Base-by-base conservation (phyloP, 306 rosid genomes). In the Datisca glomerata region DNA sequence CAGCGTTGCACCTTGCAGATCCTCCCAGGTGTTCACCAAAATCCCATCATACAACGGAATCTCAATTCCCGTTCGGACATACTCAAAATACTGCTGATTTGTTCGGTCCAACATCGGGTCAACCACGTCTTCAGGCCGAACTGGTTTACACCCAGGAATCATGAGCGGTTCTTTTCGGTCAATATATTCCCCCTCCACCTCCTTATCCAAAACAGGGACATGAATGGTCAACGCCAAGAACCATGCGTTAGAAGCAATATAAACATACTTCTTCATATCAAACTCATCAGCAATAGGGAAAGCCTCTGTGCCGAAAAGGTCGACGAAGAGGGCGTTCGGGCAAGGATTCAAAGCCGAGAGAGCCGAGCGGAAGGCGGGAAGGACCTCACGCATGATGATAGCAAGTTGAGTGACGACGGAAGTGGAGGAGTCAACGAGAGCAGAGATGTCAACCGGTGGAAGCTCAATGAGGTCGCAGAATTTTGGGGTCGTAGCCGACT, bases 21-120 rank as follows among this genome's bases (percentile, higher is more conserved):
- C 82, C 7, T 56, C 52, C 89, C 94, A 78, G 17, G 68, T 75
- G 57, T 83, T 83, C 12, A 78, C 9, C 51, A 78, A 27, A 24
- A 83, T 53, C 12, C 91, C 94, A 21, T 78, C 79, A 0, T 35
- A 51, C 21, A 9, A 19, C 0, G 62, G 23, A 2, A 49, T 2
- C 7, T 61, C 45, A 2, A 1, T 0, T 16, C 55, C 4, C 0
- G n/a, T 0, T 1, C 57, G 9, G 4, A 41, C 8, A 3, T 36
- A 45, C 35, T 63, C 73, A 25, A 32, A 3, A 31, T 66, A 70
- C 18, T 28, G 31, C 11, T 40, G 65, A 10, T 54, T 52, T 2
- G 31, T 45, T 9, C 77, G 57, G 14, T 22, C 28, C 17, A 51
- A 15, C 41, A 82, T 43, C 19, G 42, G 42, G 18, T 64, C 73